Conservation (phyloP, 2,329 filamentous ascomycete species). For the Claviceps humidiphila region DNA sequence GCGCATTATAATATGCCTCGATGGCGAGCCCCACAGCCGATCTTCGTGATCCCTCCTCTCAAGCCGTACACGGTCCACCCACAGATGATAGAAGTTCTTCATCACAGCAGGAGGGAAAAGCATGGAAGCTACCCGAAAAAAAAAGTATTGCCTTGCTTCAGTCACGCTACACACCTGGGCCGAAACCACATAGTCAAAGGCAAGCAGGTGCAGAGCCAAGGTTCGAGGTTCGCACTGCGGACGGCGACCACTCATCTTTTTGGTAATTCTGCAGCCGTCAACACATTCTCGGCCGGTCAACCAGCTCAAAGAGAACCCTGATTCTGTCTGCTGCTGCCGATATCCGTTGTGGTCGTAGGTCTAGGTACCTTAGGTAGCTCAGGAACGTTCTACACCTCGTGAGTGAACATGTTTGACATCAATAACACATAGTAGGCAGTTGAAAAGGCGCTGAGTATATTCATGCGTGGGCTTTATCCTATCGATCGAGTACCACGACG, state of each 20-base stretch:
- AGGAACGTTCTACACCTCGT: not conserved
- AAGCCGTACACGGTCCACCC: no score
- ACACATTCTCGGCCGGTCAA: not conserved
- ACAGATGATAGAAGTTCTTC: no score
- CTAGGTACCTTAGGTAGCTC: not conserved
- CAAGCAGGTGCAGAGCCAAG: not conserved
- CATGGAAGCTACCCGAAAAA: no score
- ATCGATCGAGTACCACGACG: no score
- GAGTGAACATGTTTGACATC: not conserved
- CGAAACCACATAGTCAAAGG: not conserved
- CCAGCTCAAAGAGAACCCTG: not conserved
- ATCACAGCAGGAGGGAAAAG: no score
- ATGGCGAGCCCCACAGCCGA: no score
- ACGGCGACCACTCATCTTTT: no score
- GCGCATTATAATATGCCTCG: no score
- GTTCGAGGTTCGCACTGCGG: not conserved
- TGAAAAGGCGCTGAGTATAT: not conserved
- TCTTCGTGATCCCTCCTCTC: no score
- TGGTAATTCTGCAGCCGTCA: not conserved
- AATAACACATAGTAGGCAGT: not conserved
- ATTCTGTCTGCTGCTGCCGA: no score
- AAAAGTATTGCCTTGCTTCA: no score
- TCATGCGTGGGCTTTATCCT: not conserved
- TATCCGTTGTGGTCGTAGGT: no score
- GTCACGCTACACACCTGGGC: not conserved